phyloP scores from a whole-genome alignment of 2,329 filamentous ascomycete genomes.

The Xylariaceae sp. region DNA sequence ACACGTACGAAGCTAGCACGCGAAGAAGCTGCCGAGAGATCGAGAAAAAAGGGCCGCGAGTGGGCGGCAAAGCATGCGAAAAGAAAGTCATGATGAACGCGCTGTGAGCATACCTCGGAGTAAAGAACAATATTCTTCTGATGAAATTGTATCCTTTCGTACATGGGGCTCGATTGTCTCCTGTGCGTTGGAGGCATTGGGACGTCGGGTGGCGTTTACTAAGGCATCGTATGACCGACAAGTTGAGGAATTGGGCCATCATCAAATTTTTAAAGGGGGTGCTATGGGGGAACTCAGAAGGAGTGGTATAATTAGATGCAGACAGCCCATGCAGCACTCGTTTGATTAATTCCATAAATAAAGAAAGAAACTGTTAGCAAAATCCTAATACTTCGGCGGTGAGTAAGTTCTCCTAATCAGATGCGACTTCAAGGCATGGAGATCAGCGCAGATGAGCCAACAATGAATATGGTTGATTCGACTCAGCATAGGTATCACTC shows the following conservation, averaged over 20 bases:
- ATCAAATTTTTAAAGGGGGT: background rate
- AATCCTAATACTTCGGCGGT: too few relatives aligned
- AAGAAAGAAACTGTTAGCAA: too few relatives aligned
- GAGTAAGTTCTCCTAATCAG: too few relatives aligned
- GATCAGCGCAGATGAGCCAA: too few relatives aligned
- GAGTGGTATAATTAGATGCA: too few relatives aligned
- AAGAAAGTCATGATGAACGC: slow-evolving; percentile 33
- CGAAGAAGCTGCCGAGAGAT: slow-evolving; percentile 57
- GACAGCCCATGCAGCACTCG: too few relatives aligned
- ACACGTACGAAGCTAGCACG: slow-evolving; percentile 49
- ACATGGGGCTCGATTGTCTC: slow-evolving; percentile 6
- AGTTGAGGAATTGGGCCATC: slow-evolving; percentile 4
- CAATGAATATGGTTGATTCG: too few relatives aligned
- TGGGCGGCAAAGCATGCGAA: slow-evolving; percentile 56
- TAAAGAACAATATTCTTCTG: background rate
- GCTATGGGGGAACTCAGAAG: too few relatives aligned
- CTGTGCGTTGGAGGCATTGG: slow-evolving; percentile 2
- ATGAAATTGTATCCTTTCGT: slow-evolving; percentile 21
- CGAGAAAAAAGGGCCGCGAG: slow-evolving; percentile 52
- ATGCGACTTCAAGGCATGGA: too few relatives aligned
- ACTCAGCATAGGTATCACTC: too few relatives aligned
- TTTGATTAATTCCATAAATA: too few relatives aligned
- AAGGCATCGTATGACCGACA: slow-evolving; percentile 14
- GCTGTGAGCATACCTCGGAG: background rate
- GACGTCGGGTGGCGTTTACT: slow-evolving; percentile 12